Evolutionary conservation across 371 early-diverging fungal species (phyloP), one percentile per base, ranked within the genome.

Genomic region (Mortierella sp.): DNA sequence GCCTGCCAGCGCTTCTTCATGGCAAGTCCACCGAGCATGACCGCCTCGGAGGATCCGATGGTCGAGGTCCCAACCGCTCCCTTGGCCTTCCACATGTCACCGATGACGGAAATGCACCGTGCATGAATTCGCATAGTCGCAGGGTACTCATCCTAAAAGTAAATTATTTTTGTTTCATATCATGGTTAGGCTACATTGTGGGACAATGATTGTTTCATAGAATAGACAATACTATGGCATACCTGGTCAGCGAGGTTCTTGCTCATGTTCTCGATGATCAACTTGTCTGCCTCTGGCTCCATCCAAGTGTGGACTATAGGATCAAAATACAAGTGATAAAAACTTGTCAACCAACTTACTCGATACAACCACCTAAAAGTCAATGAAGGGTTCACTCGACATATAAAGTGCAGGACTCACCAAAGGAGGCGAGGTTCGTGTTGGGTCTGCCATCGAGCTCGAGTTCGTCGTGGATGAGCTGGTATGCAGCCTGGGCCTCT

Each of bases 381-480:
- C 16, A 10, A 51, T n/a, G 1, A 41, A 41, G 16, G 32, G 27
- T 24, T 24, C 14, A 12, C 21, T 6, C 55, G 27, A n/a, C 14
- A 35, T 11, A n/a, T 18, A 12, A 29, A 16, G 3, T 38, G 14
- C 27, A 18, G 7, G 16, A 60, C 81, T 70, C 78, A 88, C 88
- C 89, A 76, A 88, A 90, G 55, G 88, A 88, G 0, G 95, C 94
- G 75, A 92, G 87, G 88, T 94, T 94, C 86, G 91, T 89, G 72
- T 86, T 86, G 27, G 94, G 94, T 55, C 90, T 89, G n/a, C 94
- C 94, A 81, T 95, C 93, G 41, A 93, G 86, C 76, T 90, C 89
- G 27, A 92, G 87, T 76, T 92, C 90, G 80, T 93, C 93, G 78
- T 93, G 93, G 74, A 93, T 89, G 35, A 92, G 80, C 81, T 92